Base-by-base conservation (phyloP, 2,329 filamentous ascomycete species). In the Beauveria pseudobassiana region DNA sequence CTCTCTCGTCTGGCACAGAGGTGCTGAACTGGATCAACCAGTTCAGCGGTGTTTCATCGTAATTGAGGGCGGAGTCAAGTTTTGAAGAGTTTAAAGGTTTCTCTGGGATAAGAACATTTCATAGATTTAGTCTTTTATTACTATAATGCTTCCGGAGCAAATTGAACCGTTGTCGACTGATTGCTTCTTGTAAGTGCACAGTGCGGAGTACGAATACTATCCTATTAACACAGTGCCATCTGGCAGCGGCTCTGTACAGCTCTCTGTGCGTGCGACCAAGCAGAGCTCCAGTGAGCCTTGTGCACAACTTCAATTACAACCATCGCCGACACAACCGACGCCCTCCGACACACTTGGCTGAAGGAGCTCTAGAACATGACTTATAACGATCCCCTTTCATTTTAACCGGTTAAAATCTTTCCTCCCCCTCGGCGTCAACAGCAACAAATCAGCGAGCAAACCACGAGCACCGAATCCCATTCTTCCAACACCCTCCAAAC, bases 1-100 rank as follows among this genome's bases (percentile, higher is more conserved):
- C 73, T 89, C 87, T 3, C 77, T 97, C 20, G 82, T 96, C 22
- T 98, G 95, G 95, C 92, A 98, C 70, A 83, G 83, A 91, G 62
- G 92, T 98, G 18, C 71, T 97, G 34, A 85, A 85, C 61, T 97
- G 90, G 86, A 87, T 87, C 65, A 87, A 87, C 68, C 82, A 85
- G 69, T 85, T 84, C 66, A 80, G 80, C 26, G 80, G 81, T 0
- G 69, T 84, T 10, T 63, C 56, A 10, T 40, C 45, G 20, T 58
- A 53, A 70, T 73, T 24, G 20, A 4, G 18, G 9, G 34, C 5
- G 12, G 34, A 38, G 34, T 38, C 34, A 3, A 38, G 6, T 38
- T 16, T 16, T 38, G 1, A 38, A 2, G 34, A 14, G 34, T 1
- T 38, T 16, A 5, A 38, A 16, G 34, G 16, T 3, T 5, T 2